phyloP scores from a whole-genome alignment of 2,329 filamentous ascomycete genomes.

The Ceratocystis cubensis region DNA sequence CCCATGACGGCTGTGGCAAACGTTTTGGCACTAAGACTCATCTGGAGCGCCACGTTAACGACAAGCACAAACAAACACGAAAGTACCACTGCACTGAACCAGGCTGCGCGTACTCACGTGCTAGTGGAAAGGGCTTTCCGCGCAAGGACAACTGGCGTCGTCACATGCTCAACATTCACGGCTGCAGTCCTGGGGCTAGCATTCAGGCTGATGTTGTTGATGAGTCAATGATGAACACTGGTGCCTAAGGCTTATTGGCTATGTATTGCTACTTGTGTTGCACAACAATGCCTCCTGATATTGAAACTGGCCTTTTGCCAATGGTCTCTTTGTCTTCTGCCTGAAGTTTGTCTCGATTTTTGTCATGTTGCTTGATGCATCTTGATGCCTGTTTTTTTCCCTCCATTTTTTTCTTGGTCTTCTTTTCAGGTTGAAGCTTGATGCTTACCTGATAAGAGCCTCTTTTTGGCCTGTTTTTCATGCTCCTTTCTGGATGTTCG shows the following conservation, averaged over 20 bases:
- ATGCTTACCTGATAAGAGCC: background rate
- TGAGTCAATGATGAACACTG: conserved; percentile 11
- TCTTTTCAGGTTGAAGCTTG: background rate
- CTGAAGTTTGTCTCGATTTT: background rate
- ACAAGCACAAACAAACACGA: conserved; percentile 47
- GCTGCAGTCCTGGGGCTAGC: conserved; percentile 23
- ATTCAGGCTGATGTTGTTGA: conserved; percentile 23
- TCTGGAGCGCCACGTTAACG: conserved; percentile 49
- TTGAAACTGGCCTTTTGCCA: background rate
- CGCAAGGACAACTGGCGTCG: conserved; percentile 52
- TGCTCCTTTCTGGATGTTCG: background rate
- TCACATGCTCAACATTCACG: conserved; percentile 50
- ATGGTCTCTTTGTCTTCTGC: conserved; percentile 6
- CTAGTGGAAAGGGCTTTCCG: conserved; percentile 46
- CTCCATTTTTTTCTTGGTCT: background rate
- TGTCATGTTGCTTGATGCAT: background rate
- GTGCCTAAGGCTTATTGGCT: background rate
- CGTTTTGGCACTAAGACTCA: conserved; percentile 51
- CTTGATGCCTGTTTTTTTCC: background rate
- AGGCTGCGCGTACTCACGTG: conserved; percentile 43
- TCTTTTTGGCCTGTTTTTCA: conserved; percentile 10
- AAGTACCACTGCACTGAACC: conserved; percentile 46
- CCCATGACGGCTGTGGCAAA: conserved; percentile 40
- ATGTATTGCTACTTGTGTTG: conserved; percentile 6
- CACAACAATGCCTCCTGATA: background rate